Evolutionary conservation across 2,329 filamentous ascomycete species (phyloP), one percentile per base, ranked within the genome.

Genomic region (Sporothrix dimorphospora): DNA sequence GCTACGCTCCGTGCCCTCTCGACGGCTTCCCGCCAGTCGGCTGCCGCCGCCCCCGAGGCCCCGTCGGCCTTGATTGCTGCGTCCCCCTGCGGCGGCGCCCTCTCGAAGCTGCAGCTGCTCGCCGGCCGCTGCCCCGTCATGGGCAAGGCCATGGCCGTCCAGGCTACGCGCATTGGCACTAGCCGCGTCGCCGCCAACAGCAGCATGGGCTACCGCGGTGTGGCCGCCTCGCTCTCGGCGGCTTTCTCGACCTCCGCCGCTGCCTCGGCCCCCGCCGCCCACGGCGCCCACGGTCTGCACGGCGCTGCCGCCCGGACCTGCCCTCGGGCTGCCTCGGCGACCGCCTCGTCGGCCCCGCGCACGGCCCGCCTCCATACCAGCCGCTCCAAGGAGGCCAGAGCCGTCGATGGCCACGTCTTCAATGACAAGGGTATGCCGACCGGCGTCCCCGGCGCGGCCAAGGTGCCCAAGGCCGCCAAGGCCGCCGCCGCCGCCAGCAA

Each of bases 121-220:
- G 96, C 94, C 78, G 91, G 94, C 80, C 94, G 95, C 82, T 99
- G 96, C 88, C 96, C 96, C 73, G 92, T 99, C 82, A 99, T 99
- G 96, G 95, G 94, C 82, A 97, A 98, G 87, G 96, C 96, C 55
- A 89, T 99, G 81, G 92, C 94, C 74, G 91, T 98, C 51, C 95
- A 98, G 86, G 88, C 88, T 61, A 86, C 89, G 75, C 86, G 87
- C 79, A 81, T 85, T 67, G 82, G 85, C 69, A 77, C 80, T 16
- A 53, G 45, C 63, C 51, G 61, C 74, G 80, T 78, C 71, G 79
- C 81, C 71, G 69, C 34, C 45, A 40, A 63, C 27, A 71, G 70
- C 70, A 71, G 70, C 66, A 68, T 74, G 34, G 74, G 75, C 19
- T 57, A 75, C 47, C 73, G 67, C 14, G 72, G 75, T 24, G 68